Evolutionary conservation across 441 rosid genomes (phyloP), one percentile per base, ranked within the genome.

Genomic region (Euphorbia corollata): DNA sequence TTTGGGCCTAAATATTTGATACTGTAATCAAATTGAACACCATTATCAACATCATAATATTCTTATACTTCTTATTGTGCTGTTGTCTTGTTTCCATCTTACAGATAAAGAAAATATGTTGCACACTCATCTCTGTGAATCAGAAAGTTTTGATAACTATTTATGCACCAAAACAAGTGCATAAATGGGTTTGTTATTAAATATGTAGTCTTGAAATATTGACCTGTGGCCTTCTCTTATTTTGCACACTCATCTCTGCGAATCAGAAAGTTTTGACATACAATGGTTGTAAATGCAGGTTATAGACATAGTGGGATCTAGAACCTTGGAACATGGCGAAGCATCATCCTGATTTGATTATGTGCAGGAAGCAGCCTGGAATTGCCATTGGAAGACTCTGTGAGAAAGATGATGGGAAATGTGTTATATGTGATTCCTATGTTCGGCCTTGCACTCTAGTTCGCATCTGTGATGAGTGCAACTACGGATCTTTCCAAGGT

Each of bases 361-460:
- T 91, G 98, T 92, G 95, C 78, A 68, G 97, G 74, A 92, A 90
- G 83, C 97, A 90, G 72, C 97, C 96, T 0, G 97, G 96, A 8
- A 92, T 92, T 75, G 97, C 93, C 47, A 90, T 92, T 15, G 97
- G 97, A 70, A 62, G 90, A 11, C 79, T 92, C 1, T 90, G 97
- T 54, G 96, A 89, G 83, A 92, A 92, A 73, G 82, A 85, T 60
- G 97, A 92, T 59, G 98, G 95, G 24, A 89, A 92, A 65, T 92
- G 98, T 55, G 96, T 90, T 41, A 79, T 92, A 53, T 90, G 97
- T 12, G 91, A 90, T 71, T 92, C 96, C 1, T 92, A 84, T n/a
- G 89, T 90, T 65, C 92, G 89, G 24, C 97, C 98, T 54, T 87
- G 97, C 82, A 90, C 96, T 6, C 97, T 90, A 0, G 96, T 92